Evolutionary conservation across 495 filamentous ascomycete genomes (phyloP).

Genomic region (Aspergillus olivimuriae): DNA sequence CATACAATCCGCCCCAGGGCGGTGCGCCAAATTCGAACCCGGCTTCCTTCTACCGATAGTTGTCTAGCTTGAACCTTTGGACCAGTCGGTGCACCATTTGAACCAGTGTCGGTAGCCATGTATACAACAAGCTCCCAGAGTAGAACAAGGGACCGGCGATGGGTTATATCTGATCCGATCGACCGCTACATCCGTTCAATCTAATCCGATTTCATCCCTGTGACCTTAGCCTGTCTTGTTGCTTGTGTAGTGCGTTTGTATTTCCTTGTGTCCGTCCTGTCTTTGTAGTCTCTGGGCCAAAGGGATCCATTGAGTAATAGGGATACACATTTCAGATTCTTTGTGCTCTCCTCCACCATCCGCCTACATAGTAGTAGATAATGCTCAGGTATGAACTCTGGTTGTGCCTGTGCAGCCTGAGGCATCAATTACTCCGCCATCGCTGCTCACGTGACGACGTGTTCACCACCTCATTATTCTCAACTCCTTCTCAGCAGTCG

Average conservation of each 20-base stretch:
- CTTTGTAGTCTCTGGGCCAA: conserved; percentile 2
- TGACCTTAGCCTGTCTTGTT: conserved; percentile 5
- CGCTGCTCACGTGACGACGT: conserved; percentile 9
- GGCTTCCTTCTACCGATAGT: conserved; percentile 38
- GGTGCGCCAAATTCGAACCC: conserved; percentile 32
- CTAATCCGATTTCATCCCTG: conserved; percentile 7
- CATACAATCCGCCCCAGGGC: conserved; percentile 41
- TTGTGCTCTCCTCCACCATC: no score
- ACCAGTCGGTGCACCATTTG: no score
- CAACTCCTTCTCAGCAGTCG: neutral
- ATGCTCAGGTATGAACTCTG: no score
- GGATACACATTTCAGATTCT: no score
- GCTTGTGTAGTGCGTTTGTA: conserved; percentile 4
- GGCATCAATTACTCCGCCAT: neutral
- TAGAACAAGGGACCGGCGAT: no score
- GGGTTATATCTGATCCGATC: no score
- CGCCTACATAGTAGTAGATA: no score
- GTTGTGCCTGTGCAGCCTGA: conserved; percentile 1
- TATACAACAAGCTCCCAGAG: no score
- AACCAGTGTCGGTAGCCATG: no score
- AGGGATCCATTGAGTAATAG: no score
- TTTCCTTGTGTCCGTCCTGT: neutral
- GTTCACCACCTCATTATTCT: conserved; percentile 5
- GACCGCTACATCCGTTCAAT: neutral
- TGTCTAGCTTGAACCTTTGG: no score